Evolutionary conservation across 371 early-diverging fungal species (phyloP).

Genomic region (Fennellomyces sp.): DNA sequence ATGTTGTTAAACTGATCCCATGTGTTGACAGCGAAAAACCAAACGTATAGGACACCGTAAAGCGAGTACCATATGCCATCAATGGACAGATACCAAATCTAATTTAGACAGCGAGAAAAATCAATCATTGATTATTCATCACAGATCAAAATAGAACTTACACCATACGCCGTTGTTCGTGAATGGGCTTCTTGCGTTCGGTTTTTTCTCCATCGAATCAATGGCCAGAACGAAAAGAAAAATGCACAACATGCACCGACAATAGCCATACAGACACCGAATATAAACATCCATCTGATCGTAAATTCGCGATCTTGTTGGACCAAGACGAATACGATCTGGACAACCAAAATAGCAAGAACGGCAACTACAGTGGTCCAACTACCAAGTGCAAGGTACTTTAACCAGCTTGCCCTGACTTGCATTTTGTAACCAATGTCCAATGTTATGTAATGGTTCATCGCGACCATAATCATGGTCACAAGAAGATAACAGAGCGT

Average conservation of each 20-base stretch:
- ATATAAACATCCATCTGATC: constrained; percentile 10
- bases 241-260: constrained; percentile 2
- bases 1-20: constrained; percentile 12
- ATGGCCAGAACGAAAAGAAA: constrained; percentile 11
- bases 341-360: neutral
- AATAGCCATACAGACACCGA: constrained; percentile 23
- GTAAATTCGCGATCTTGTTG: neutral
- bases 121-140: neutral
- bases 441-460: constrained; percentile 20
- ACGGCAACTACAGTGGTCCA: neutral
- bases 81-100: constrained; percentile 21
- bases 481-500: constrained; percentile 14
- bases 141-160: constrained; percentile 4
- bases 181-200: constrained; percentile 16
- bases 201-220: constrained; percentile 8
- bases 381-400: constrained; percentile 6
- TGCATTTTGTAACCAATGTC: constrained; percentile 19
- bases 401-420: constrained; percentile 2
- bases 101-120: neutral
- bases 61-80: constrained; percentile 12
- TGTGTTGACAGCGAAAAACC: constrained; percentile 16
- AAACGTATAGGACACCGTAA: constrained; percentile 17
- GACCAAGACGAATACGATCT: neutral
- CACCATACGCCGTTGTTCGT: constrained; percentile 23
- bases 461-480: constrained; percentile 13